phyloP scores from a whole-genome alignment of 1,284 basidiomycete genomes.

The Ustilago crameri region DNA sequence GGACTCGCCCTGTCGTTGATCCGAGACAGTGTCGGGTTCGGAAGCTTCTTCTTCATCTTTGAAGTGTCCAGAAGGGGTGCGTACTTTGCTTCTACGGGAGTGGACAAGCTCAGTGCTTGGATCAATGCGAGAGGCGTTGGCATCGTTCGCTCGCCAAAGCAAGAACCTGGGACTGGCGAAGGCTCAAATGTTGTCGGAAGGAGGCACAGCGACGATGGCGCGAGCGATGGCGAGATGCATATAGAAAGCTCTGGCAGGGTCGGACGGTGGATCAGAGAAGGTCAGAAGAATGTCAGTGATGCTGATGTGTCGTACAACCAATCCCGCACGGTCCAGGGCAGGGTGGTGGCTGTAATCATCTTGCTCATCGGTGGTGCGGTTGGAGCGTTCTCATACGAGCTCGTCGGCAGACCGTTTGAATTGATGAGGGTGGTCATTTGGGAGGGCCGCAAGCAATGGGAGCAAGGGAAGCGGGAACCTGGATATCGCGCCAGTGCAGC shows the following conservation, averaged over 20 bases:
- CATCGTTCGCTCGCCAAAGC: conserved; percentile 6
- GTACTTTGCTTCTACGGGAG: conserved; percentile 56
- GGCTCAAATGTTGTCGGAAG: conserved; percentile 27
- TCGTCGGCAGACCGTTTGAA: conserved; percentile 68
- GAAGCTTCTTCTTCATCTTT: conserved; percentile 69
- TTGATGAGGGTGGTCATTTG: conserved; percentile 66
- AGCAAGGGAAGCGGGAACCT: conserved; percentile 49
- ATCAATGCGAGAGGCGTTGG: conserved; percentile 48
- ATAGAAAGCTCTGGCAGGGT: conserved; percentile 26
- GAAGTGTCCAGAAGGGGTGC: conserved; percentile 67
- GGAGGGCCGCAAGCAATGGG: conserved; percentile 64
- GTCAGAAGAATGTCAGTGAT: conserved; percentile 20
- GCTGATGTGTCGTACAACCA: conserved; percentile 61
- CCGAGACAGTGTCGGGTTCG: conserved; percentile 67
- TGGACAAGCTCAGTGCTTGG: conserved; percentile 58
- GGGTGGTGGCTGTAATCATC: conserved; percentile 56
- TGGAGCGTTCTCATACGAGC: conserved; percentile 62
- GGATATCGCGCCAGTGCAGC: conserved; percentile 16
- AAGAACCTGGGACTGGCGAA: neutral
- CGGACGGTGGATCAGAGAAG: conserved; percentile 32
- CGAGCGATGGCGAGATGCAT: conserved; percentile 18
- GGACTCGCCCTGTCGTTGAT: conserved; percentile 66
- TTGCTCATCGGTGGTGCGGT: conserved; percentile 62
- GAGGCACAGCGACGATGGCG: conserved; percentile 11
- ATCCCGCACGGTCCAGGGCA: conserved; percentile 57